Base-by-base conservation (phyloP, 805 yeast species). In the Saccharomycopsis oosterbeekiorum region DNA sequence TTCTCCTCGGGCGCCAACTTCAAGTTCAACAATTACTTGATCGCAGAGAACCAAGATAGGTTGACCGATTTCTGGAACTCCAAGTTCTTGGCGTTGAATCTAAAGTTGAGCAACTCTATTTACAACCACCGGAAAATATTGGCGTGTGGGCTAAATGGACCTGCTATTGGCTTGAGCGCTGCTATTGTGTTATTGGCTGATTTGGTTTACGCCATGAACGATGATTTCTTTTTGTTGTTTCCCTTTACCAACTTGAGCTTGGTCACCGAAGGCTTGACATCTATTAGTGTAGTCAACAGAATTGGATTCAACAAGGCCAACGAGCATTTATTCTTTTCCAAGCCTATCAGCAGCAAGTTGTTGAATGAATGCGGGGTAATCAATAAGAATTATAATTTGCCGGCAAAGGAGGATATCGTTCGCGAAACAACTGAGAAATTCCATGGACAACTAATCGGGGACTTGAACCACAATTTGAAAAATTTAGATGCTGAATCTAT, bases 201-300 rank as follows among this genome's bases (percentile, higher is more conserved):
- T 72, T 77, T 90, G 62, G 78, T 90, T 10, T 89, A 88, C 69
- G 85, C 86, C 14, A 80, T 78, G 66, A 82, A 84, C 67, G 75
- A 78, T 43, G 79, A 81, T 57, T 80, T 84, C 63, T 84, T 73
- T 68, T 69, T 89, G 64, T 79, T 85, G 68, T 79, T 84, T 15
- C 97, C 97, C 6, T 90, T 90, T 73, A 83, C 91, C 54, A 86
- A 85, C 69, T 78, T 90, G 66, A 96, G 96, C 1, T 79, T 90
- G 67, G 91, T 88, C 1, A 83, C 87, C 63, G 97, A 90, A 72
- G 96, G 96, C 60, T 88, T 85, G 3, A 75, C 89, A 1, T 82
- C 89, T 15, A 80, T 84, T 9, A 82, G 93, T 3, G 76, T 90
- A 59, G 83, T 88, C 26, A 70, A 77, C 66, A 80, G 96, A 68